Evolutionary conservation across 305 asterid species (phyloP), one percentile per base, ranked within the genome.

Genomic region (Stenogyne calaminthoides): DNA sequence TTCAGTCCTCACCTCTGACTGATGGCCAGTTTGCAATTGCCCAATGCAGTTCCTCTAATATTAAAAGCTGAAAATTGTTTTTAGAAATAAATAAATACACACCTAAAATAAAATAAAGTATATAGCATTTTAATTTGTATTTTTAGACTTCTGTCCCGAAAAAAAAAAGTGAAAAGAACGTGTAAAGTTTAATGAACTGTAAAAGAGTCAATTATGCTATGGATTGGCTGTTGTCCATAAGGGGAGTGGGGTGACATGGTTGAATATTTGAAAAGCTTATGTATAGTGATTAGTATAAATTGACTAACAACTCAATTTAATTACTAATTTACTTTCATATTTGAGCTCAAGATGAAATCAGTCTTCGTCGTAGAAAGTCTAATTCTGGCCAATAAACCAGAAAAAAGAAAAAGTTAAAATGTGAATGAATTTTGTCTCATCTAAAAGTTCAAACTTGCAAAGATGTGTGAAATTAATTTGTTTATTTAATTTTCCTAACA

Each of bases 161-260:
- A 7, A 64, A 40, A 25, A 63, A 40, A 22, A 64, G 71, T 49
- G 29, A 64, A 64, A 49, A 49, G 2, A 49, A 15, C 4, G 56
- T 49, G 22, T 22, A 49, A 49, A 49, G 56, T 49, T 49, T 49
- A 22, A 49, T 49, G 22, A 49, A 49, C 56, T 49, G 56, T 49
- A 15, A 49, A 49, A 49, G 56, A 49, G 22, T 15, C 56, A 49
- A 49, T 49, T 49, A 49, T 49, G 56, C 22, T 49, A 67, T 39
- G 64, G 22, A 55, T 67, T 67, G 57, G 79, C 70, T 75, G 74
- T 67, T 59, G 18, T 32, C 74, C 78, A 75, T 36, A 47, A 46
- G 63, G 55, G 64, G 51, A 63, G 64, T 57, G 69, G 64, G 22
- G 56, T 49, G 69, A 11, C 69, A 67, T 36, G 36, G 64, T 67